Base-by-base conservation (phyloP, 2,329 filamentous ascomycete genomes). In the Claviceps maximensis region DNA sequence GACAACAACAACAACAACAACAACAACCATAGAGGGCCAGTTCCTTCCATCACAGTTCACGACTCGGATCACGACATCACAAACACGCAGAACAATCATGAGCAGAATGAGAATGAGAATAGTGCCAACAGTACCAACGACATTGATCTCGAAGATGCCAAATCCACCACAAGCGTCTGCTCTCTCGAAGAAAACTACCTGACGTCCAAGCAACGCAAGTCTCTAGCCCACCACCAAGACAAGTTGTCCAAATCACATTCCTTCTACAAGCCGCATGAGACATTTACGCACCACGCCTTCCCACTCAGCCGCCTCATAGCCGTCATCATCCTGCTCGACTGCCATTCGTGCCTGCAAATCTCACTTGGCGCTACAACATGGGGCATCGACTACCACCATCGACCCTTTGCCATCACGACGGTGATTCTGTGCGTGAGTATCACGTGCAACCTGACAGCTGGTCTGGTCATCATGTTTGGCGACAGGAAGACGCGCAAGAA, bases 201-300 rank as follows among this genome's bases (percentile, higher is more conserved):
- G 2, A 82, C 74, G 0, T 71, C 72, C 4, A 69, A 77, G 55
- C 85, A 93, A 64, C 84, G 89, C 62, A 75, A 76, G 55, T 79
- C 77, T 49, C 75, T 94, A 10, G 75, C 83, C 50, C 83, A 93
- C 63, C 88, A 94, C 62, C 85, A 90, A 62, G 77, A 74, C 59
- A 91, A 90, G 62, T 86, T 93, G 62, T 77, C 84, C 62, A 88
- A 85, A 59, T 89, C 84, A 0, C 88, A 94, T 65, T 89, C 86
- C 6, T 94, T 91, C 67, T 94, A 94, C 74, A 90, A 90, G 61
- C 87, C 88, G 0, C 85, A 94, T 66, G 88, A 94, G 67, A 94
- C 88, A 0, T 74, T 80, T 36, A 94, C 88, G 0, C 88, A 94
- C 64, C 76, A 82, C 63, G 84, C 88, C 0, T 94, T 94, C 56